Conservation (phyloP, 1,284 basidiomycete species). For the Trichosporon sp. region DNA sequence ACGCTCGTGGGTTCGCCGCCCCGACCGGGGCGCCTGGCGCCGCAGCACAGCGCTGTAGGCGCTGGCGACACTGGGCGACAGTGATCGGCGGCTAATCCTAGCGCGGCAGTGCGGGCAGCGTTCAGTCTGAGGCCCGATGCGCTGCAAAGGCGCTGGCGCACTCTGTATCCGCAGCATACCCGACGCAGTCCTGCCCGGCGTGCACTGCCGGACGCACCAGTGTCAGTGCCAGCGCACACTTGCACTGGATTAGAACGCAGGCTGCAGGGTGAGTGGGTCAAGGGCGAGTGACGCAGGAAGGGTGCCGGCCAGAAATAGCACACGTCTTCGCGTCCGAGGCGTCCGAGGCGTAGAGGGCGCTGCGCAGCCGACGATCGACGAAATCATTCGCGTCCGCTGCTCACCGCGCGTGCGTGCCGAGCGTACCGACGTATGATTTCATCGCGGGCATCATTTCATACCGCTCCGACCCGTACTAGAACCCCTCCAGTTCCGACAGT, state of each 20-base stretch:
- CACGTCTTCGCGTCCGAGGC: not conserved
- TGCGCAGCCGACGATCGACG: not conserved
- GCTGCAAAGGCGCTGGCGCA: not conserved
- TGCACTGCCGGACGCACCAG: not conserved
- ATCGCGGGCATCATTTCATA: too few relatives aligned
- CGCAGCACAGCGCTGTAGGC: not conserved
- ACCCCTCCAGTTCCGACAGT: too few relatives aligned
- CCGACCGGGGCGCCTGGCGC: too few relatives aligned
- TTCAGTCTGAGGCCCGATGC: not conserved
- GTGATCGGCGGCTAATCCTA: not conserved
- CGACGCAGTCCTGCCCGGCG: not conserved
- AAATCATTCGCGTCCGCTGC: not conserved
- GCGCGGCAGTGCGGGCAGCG: not conserved
- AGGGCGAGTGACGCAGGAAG: not conserved
- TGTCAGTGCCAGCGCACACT: not conserved
- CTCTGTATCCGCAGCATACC: not conserved
- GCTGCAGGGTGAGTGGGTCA: not conserved
- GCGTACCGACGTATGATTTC: not conserved
- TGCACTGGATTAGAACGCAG: not conserved
- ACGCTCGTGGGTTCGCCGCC: too few relatives aligned
- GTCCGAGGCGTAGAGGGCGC: not conserved
- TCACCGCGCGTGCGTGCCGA: not conserved
- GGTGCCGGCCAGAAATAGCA: not conserved
- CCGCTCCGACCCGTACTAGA: too few relatives aligned
- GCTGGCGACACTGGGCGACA: not conserved